Evolutionary conservation across 2,329 filamentous ascomycete species (phyloP), one percentile per base, ranked within the genome.

Genomic region (Didymella segeticola): DNA sequence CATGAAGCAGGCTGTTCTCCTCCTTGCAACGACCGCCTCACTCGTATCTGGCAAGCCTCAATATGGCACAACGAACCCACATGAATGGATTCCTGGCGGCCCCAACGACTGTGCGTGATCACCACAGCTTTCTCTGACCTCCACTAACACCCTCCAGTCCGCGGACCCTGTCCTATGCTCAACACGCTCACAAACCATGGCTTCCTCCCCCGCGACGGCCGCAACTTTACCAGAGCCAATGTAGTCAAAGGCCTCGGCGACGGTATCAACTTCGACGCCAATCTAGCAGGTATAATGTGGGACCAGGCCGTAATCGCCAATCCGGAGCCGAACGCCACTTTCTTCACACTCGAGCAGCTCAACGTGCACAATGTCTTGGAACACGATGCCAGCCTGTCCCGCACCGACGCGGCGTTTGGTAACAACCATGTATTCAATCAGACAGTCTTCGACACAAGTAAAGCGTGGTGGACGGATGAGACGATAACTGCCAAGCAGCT

Each of bases 381-480:
- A 49, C 80, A 82, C 47, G 80, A 82, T 46, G 80, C 76, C 7
- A 81, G 79, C 53, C 48, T 80, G 20, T 80, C 78, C 33, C 81
- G 81, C 22, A 62, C 72, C 1, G 82, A 85, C 52, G 78, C 76
- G 8, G 79, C 70, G 72, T 76, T 82, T 47, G 82, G 82, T 19
- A 79, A 80, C 66, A 80, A 80, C 58, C 76, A 81, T 59, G 50
- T 78, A 49, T 85, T 85, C 73, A 83, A 85, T 67, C 70, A 79
- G 46, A 78, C 75, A 2, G 65, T 83, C 57, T 85, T 84, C 64
- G 75, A 79, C 45, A 67, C 77, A 49, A 77, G 77, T 0, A 71
- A 60, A 31, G 52, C 60, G 4, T 84, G 79, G 69, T 85, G 80
- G 79, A 80, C 76, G 0, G 70, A 51, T 0, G 64, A 74, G 3